A percentile compares a stretch with the other conserved stretches of the same genome.
Conservation (phyloP, 2,329 filamentous ascomycete species). For the Aspergillus awamori region DNA sequence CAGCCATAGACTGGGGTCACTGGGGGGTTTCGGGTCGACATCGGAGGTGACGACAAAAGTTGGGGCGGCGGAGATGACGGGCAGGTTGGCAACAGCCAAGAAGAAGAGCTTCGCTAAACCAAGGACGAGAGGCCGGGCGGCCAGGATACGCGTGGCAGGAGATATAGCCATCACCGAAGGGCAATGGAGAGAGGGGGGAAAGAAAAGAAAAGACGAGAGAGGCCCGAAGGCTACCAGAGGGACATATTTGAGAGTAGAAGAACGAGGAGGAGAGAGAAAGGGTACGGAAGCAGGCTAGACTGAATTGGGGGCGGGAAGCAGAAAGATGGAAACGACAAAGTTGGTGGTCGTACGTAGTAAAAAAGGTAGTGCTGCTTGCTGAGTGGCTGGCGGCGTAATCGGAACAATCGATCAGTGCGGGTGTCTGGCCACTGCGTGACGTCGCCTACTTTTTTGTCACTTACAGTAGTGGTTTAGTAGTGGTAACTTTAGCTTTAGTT, state of each 20-base stretch:
- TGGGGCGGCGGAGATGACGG: constrained; percentile 45
- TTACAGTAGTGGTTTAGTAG: too few relatives aligned
- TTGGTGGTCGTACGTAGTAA: too few relatives aligned
- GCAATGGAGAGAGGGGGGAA: not conserved
- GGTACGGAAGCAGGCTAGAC: too few relatives aligned
- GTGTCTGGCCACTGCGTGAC: too few relatives aligned
- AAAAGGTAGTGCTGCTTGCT: too few relatives aligned
- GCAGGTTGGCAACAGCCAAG: constrained; percentile 41
- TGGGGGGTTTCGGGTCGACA: constrained; percentile 54
- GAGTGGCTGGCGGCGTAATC: too few relatives aligned
- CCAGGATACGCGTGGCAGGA: constrained; percentile 35
- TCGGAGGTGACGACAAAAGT: constrained; percentile 21
- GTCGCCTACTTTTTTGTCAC: too few relatives aligned
- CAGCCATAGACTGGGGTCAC: constrained; percentile 73
- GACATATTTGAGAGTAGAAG: constrained; percentile 14
- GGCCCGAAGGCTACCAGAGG: constrained; percentile 11
- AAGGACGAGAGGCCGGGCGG: constrained; percentile 43
- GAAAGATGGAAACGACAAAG: too few relatives aligned
- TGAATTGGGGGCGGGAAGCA: too few relatives aligned
- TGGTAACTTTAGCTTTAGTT: too few relatives aligned
- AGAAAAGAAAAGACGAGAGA: constrained; percentile 6
- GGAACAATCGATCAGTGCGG: too few relatives aligned
- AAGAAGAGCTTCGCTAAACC: constrained; percentile 47
- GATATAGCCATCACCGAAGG: constrained; percentile 32
- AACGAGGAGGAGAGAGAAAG: not conserved